Base-by-base conservation (phyloP, 306 rosid species). In the Castanea mollissima region DNA sequence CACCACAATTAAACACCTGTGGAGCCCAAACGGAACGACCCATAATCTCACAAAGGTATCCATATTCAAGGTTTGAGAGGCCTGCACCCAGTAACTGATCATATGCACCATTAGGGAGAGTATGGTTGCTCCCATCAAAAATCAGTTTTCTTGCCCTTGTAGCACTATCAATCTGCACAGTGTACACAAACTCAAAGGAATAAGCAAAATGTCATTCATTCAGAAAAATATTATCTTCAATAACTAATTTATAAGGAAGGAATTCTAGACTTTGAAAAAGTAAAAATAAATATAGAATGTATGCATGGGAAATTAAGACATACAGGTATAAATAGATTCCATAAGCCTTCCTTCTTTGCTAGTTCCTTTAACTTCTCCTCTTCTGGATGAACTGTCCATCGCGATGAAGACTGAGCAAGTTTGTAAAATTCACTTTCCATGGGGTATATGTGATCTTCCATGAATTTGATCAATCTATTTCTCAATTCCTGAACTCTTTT, bases 261-360 rank as follows among this genome's bases (percentile, higher is more conserved):
- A 52, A 4, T 31, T 16, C 4, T 20, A 71, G 15, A 46, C 80
- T 82, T 82, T 31, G 29, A 31, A 32, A 77, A 73, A 21, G 51
- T 68, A 57, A 51, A 77, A 49, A 62, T 13, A 29, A 80, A 81
- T 68, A 71, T 21, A 74, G 87, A 65, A 69, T 34, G 31, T 73
- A 71, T 16, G 8, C 68, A n/a, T 75, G 49, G 73, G 60, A 79
- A 80, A 58, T 49, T 44, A 58, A 71, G 84, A 86, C 56, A 35
- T 90, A 95, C 99, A 80, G 99, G 98, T 83, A 95, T 90, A 86
- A 86, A 95, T 78, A 95, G 83, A 88, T 93, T 95, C 99, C 99
- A 95, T 69, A 93, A 81, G 86, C 99, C 99, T 91, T 90, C 96
- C 83, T 88, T 95, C 86, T 86, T 95, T 52, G 99, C 99, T 5